These are phyloP conservation scores for Recurvomyces mirabilis DNA, from an alignment of 495 filamentous ascomycete genomes.

Conservation along the genomic window DNA sequence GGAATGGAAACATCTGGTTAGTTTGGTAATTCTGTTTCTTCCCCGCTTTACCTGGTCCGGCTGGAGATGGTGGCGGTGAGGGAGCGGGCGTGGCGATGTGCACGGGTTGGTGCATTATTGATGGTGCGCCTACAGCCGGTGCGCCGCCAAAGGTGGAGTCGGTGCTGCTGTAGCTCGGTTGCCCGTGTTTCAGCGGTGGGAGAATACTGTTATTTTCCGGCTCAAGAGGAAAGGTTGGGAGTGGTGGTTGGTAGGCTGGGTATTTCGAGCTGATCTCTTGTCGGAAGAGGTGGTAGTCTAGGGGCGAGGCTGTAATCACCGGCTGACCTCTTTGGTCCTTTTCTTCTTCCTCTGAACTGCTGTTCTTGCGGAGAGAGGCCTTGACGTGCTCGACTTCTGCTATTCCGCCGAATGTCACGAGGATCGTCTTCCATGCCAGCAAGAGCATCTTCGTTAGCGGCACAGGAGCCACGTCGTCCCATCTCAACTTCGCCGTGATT, in stretches of 20 bases:
- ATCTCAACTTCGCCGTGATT: conserved; percentile 65
- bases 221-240: conserved; percentile 71
- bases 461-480: conserved; percentile 66
- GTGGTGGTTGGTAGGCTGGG: conserved; percentile 85
- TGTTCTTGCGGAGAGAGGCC: conserved; percentile 34
- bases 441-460: conserved; percentile 61
- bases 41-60: conserved; percentile 73
- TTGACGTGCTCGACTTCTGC: conserved; percentile 64
- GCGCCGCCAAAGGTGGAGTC: conserved; percentile 37
- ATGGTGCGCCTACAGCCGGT: conserved; percentile 38
- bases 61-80: conserved; percentile 90
- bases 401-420: conserved; percentile 73
- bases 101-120: conserved; percentile 88
- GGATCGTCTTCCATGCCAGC: conserved; percentile 79
- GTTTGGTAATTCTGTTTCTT: conserved; percentile 99
- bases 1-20: conserved; percentile 95
- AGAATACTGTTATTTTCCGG: conserved; percentile 82
- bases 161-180: conserved; percentile 37
- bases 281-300: conserved; percentile 92
- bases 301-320: conserved; percentile 77
- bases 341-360: conserved; percentile 19
- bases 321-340: conserved; percentile 38
- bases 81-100: conserved; percentile 96
- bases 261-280: conserved; percentile 99
- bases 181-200: conserved; percentile 66